Evolutionary conservation across 2,329 filamentous ascomycete species (phyloP), one percentile per base, ranked within the genome.

Genomic region (Talaromyces verruculosus): DNA sequence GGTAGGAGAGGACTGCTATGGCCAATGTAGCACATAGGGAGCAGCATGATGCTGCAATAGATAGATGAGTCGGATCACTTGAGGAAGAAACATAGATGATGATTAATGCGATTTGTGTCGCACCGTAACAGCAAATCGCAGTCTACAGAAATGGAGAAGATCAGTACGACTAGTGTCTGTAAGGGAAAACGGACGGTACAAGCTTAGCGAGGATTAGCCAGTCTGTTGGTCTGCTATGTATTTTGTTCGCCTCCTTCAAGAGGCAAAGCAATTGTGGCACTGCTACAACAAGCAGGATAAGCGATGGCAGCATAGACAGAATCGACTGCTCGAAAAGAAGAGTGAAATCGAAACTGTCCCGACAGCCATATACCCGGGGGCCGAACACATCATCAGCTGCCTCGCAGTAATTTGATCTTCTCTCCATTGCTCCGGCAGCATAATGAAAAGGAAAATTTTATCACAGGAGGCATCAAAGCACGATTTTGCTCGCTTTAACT

Each of bases 271-370:
- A 35, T 11, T 55, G 28, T 19, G 68, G 63, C n/a, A 73, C 28
- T 25, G 73, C 65, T 22, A 74, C 68, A 15, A 74, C 51, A 55
- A 35, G 51, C 25, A 55, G 51, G 51, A 55, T 55, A n/a, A 68
- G 65, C 28, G 68, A 69, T 60, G 71, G 73, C 35, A 69, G 63
- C 13, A 73, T 71, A 22, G 69, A 70, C 17, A 76, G 70, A 35
- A 76, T 71, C 22, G 65, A 72, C 25, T 76, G 71, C 63, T 77
- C 73, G 59, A 76, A 77, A n/a, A 76, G 67, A 25, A 75, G 67
- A 33, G 74, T 77, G 65, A 76, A 75, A 60, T 76, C 74, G 63
- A 76, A 74, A 28, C 67, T 68, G 47, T 65, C 67, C 19, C 67
- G 64, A 66, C 64, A 66, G n/a, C 47, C 45, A 59, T 43, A 17